Conservation (phyloP, 2,329 filamentous ascomycete species). For the Septoria linicola region DNA sequence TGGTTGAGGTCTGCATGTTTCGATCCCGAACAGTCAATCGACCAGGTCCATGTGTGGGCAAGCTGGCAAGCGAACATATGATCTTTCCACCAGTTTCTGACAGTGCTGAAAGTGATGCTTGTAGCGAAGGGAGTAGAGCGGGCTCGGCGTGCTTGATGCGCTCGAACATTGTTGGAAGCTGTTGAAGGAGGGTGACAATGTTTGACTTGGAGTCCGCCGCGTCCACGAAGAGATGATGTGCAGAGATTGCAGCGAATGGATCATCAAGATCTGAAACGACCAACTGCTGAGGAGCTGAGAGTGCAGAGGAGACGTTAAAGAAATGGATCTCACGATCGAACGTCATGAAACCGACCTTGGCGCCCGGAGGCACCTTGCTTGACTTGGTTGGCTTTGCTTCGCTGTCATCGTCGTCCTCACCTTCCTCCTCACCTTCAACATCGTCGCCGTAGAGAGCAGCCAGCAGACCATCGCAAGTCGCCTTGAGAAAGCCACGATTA, state of each 20-base stretch:
- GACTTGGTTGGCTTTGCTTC: slow-evolving; percentile 48
- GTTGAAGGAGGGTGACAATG: slow-evolving; percentile 81
- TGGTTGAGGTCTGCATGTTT: slow-evolving; percentile 76
- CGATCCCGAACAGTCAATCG: slow-evolving; percentile 83
- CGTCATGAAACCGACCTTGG: slow-evolving; percentile 91
- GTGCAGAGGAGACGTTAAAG: slow-evolving; percentile 80
- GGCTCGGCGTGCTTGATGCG: slow-evolving; percentile 87
- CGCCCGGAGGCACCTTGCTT: slow-evolving; percentile 67
- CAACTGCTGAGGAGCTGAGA: slow-evolving; percentile 94
- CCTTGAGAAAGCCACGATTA: slow-evolving; percentile 85
- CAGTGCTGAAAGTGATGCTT: slow-evolving; percentile 79
- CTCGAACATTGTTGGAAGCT: slow-evolving; percentile 82
- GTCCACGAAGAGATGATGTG: slow-evolving; percentile 87
- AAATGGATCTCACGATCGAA: slow-evolving; percentile 98
- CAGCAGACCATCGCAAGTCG: slow-evolving; percentile 85
- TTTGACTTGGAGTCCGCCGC: slow-evolving; percentile 84
- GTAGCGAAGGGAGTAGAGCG: slow-evolving; percentile 78
- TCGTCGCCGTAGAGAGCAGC: slow-evolving; percentile 77
- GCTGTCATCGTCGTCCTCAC: slow-evolving; percentile 47
- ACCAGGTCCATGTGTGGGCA: slow-evolving; percentile 90
- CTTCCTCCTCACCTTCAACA: slow-evolving; percentile 50
- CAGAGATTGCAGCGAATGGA: slow-evolving; percentile 84
- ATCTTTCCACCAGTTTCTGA: slow-evolving; percentile 89
- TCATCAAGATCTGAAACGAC: slow-evolving; percentile 98
- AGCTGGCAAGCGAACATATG: slow-evolving; percentile 78